Conservation (phyloP, 2,329 filamentous ascomycete genomes). For the Epichloe uncinata region DNA sequence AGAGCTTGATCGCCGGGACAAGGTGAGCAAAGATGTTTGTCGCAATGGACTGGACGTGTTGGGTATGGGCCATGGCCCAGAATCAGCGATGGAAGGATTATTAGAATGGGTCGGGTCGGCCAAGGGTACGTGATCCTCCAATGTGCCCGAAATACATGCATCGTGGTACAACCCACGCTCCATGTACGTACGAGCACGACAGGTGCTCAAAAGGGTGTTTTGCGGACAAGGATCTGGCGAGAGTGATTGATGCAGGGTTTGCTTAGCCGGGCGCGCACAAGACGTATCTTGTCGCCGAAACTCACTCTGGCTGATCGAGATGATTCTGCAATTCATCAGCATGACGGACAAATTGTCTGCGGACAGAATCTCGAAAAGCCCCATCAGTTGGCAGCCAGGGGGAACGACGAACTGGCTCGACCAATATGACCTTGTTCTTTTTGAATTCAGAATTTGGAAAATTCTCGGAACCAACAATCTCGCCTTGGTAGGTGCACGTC, state of each 20-base stretch:
- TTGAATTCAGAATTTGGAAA: too few relatives aligned
- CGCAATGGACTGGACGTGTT: neutral
- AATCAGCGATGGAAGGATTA: neutral
- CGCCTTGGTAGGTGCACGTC: too few relatives aligned
- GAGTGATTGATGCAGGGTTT: neutral
- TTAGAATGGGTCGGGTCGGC: slow-evolving; percentile 1
- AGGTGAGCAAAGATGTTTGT: neutral
- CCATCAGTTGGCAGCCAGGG: too few relatives aligned
- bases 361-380: neutral
- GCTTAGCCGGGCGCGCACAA: neutral
- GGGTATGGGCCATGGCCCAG: neutral
- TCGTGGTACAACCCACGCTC: neutral
- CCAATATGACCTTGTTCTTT: too few relatives aligned
- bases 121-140: neutral
- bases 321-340: neutral
- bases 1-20: slow-evolving; percentile 1
- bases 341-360: neutral
- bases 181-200: neutral
- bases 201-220: neutral
- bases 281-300: neutral
- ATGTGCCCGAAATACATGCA: neutral
- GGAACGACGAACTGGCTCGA: neutral
- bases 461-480: too few relatives aligned
- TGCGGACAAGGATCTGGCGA: neutral
- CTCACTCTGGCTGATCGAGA: neutral